These are phyloP conservation scores for Capsella rubella DNA, from an alignment of 441 rosid species.

Conservation along the genomic window DNA sequence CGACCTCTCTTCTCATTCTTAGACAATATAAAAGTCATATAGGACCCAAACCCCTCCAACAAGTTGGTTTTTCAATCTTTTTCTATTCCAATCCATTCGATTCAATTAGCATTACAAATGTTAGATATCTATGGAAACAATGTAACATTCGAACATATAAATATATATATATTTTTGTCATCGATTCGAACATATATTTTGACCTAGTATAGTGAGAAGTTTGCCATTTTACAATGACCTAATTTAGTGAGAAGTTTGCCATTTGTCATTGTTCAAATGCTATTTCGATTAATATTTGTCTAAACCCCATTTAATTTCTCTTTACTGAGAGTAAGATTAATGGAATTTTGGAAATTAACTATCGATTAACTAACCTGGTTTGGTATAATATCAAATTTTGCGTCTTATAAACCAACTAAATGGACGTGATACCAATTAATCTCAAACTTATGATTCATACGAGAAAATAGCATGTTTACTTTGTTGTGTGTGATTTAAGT, in stretches of 20 bases:
- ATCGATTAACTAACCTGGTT: neutral
- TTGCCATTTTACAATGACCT: neutral
- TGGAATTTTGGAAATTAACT: neutral
- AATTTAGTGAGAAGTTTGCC: neutral
- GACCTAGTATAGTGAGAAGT: neutral
- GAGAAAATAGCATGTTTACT: too few species aligned
- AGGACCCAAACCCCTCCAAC: constrained; percentile 5
- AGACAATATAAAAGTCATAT: neutral
- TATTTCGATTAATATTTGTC: neutral
- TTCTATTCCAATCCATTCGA: neutral
- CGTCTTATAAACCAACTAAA: neutral
- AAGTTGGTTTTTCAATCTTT: constrained; percentile 1
- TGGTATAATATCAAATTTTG: neutral
- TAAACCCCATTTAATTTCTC: neutral
- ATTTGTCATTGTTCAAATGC: neutral
- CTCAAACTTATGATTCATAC: neutral
- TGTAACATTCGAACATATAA: too few species aligned
- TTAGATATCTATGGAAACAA: neutral
- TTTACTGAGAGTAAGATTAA: neutral
- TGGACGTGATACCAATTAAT: neutral
- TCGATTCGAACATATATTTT: neutral
- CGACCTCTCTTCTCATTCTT: constrained; percentile 10
- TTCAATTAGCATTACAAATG: too few species aligned
- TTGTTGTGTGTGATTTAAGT: neutral
- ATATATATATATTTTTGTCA: too few species aligned